A percentile compares a stretch with the other conserved stretches of the same genome.
Evolutionary conservation across 1,139 yeast species (phyloP).

Genomic region (Eremothecium coryli): DNA sequence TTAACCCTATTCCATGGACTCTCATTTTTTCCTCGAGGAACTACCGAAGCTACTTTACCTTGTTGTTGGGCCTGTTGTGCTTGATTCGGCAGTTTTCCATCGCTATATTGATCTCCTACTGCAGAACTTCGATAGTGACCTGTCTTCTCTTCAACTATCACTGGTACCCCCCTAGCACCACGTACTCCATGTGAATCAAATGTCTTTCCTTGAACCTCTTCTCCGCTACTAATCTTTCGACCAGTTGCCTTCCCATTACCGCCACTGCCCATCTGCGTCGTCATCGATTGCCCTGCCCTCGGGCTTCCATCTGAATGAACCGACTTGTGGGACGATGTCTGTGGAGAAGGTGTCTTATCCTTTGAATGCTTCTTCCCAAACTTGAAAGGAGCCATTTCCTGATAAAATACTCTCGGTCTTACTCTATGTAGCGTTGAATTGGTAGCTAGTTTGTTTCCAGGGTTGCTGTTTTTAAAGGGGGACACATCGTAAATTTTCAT

Average conservation of each 20-base stretch:
- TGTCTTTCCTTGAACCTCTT: too few species aligned
- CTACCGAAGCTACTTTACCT: not conserved
- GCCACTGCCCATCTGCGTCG: slow-evolving; percentile 27
- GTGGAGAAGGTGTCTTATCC: slow-evolving; percentile 13
- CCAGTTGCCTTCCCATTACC: not conserved
- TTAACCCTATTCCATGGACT: slow-evolving; percentile 72
- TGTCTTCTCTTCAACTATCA: too few species aligned
- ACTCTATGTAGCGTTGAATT: too few species aligned
- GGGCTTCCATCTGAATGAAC: not conserved
- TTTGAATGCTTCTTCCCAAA: slow-evolving; percentile 23
- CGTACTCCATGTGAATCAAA: not conserved
- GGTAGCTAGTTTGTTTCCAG: too few species aligned
- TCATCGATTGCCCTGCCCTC: slow-evolving; percentile 14
- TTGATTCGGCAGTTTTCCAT: too few species aligned
- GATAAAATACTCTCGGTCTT: too few species aligned
- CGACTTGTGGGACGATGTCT: not conserved
- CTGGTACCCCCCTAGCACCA: not conserved
- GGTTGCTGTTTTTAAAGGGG: too few species aligned
- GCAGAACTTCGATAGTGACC: too few species aligned
- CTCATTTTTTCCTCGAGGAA: slow-evolving; percentile 11
- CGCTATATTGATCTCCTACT: not conserved
- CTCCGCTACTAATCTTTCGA: not conserved
- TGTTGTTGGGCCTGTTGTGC: not conserved
- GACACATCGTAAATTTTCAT: too few species aligned
- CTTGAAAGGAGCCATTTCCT: slow-evolving; percentile 29